A percentile compares a stretch with the other conserved stretches of the same genome.
Conservation (phyloP, 139 green algal genomes). For the Coelastrella sp. region DNA sequence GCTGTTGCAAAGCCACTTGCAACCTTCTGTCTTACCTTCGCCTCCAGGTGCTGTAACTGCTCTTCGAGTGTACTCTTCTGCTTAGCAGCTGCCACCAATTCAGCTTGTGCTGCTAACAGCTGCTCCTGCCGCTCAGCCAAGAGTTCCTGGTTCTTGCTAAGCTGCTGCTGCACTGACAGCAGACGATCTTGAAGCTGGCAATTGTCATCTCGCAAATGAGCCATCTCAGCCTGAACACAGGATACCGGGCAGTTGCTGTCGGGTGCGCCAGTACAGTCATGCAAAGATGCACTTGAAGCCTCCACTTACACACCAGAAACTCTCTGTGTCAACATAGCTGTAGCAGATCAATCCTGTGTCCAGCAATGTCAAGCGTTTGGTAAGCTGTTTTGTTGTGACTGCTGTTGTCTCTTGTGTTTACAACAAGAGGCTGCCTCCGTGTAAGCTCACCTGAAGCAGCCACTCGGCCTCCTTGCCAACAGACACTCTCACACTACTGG, state of each 20-base stretch:
- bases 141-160: neutral
- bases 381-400: no score
- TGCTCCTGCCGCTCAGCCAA: constrained; percentile 25
- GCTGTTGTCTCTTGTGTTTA: no score
- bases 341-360: no score
- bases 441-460: neutral
- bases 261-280: neutral
- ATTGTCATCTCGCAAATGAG: neutral
- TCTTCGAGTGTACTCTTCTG: neutral
- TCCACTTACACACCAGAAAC: no score
- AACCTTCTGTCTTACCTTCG: constrained; percentile 33
- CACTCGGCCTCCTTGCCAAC: neutral
- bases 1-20: no score
- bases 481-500: neutral
- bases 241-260: neutral
- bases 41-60: constrained; percentile 32
- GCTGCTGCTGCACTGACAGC: constrained; percentile 8
- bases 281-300: neutral
- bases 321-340: no score
- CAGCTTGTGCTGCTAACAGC: neutral
- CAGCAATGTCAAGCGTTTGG: no score
- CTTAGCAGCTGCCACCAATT: constrained; percentile 2
- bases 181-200: constrained; percentile 3
- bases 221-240: constrained; percentile 1
- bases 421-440: neutral